phyloP scores from a whole-genome alignment of 768 basidiomycete species.

The Boletellus emodensis region DNA sequence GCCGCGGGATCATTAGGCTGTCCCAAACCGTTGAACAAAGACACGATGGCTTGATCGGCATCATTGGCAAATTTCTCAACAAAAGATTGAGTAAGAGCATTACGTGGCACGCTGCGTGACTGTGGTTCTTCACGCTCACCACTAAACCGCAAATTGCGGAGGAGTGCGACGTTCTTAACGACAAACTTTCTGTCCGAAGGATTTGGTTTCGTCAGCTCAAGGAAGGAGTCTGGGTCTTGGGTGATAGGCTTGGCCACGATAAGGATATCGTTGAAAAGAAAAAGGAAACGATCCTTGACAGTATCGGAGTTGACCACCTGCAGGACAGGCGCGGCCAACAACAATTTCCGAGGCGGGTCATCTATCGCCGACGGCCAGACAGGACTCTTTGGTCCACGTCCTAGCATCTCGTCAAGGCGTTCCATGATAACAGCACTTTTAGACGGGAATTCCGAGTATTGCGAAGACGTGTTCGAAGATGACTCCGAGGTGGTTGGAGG shows the following conservation, averaged over 20 bases:
- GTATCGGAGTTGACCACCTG: constrained; percentile 94
- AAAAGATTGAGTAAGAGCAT: constrained; percentile 67
- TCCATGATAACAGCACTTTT: constrained; percentile 60
- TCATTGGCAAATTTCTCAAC: constrained; percentile 75
- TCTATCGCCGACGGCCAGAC: constrained; percentile 68
- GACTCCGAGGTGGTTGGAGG: constrained; percentile 68
- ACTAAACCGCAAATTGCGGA: constrained; percentile 64
- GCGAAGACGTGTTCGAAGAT: constrained; percentile 70
- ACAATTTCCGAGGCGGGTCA: constrained; percentile 80
- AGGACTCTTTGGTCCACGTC: constrained; percentile 54
- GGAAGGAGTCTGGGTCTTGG: constrained; percentile 59
- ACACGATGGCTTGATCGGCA: constrained; percentile 73
- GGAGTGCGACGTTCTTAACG: constrained; percentile 85
- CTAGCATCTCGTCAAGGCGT: constrained; percentile 66
- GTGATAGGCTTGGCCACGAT: constrained; percentile 88
- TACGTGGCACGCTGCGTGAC: constrained; percentile 46
- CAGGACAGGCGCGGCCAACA: constrained; percentile 80
- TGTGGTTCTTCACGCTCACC: constrained; percentile 65
- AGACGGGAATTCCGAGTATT: constrained; percentile 47
- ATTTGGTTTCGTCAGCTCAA: constrained; percentile 54
- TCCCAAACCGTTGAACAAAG: constrained; percentile 60
- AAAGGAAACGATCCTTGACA: constrained; percentile 92
- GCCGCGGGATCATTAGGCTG: constrained; percentile 62
- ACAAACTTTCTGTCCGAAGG: constrained; percentile 71
- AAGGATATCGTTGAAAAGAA: constrained; percentile 95